Conservation (phyloP, 1,284 basidiomycete genomes). For the Heliocybe sulcata region DNA sequence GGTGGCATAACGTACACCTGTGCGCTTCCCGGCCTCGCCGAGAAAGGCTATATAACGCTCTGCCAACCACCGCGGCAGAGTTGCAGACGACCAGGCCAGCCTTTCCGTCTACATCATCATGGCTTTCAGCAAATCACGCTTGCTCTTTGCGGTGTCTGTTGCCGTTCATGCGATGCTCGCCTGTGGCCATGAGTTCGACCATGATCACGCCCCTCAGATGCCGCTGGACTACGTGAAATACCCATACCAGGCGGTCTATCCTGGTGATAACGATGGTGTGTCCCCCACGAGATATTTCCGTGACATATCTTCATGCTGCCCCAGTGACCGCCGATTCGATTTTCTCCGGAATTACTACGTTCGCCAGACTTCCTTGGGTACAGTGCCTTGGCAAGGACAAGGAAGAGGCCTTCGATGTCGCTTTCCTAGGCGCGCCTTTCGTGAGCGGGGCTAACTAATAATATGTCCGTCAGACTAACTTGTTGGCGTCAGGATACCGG, state of each 20-base stretch:
- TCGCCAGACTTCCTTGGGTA: conserved; percentile 69
- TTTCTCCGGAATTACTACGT: conserved; percentile 71
- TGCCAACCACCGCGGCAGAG: not conserved
- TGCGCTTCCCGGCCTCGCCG: not conserved
- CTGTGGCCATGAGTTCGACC: conserved; percentile 30
- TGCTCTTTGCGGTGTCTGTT: conserved; percentile 9
- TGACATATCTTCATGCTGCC: not conserved
- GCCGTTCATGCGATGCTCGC: conserved; percentile 11
- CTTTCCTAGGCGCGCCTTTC: conserved; percentile 75
- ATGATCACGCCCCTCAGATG: conserved; percentile 40
- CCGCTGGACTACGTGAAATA: conserved; percentile 59
- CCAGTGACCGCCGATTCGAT: conserved; percentile 62
- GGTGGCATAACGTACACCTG: not conserved
- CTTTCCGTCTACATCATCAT: not conserved
- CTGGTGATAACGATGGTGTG: conserved; percentile 48
- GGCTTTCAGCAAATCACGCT: not conserved
- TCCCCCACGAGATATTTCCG: not conserved
- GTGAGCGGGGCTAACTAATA: conserved; percentile 29
- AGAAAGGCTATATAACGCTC: not conserved
- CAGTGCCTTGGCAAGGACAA: conserved; percentile 59
- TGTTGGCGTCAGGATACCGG: conserved; percentile 49
- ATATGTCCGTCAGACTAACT: conserved; percentile 6
- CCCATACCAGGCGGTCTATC: conserved; percentile 50
- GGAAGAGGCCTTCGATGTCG: conserved; percentile 58
- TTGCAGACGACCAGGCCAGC: not conserved